These are phyloP conservation scores for Graphilbum sp. DNA, from an alignment of 2,329 filamentous ascomycete species.

Conservation along the genomic window DNA sequence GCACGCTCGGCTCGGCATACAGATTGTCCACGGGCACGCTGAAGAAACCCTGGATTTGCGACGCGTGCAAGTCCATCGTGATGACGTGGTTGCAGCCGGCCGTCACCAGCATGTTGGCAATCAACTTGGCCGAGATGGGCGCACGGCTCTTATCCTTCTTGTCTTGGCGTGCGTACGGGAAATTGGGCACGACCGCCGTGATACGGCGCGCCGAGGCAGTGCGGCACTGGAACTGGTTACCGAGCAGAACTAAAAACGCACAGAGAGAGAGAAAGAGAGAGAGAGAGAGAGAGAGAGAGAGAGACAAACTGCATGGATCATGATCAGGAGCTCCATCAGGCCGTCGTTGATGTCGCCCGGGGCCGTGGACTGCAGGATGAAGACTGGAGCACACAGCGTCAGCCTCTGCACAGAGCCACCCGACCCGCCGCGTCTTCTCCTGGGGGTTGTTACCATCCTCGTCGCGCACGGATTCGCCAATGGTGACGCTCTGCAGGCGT, in stretches of 20 bases:
- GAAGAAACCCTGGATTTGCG: constrained; percentile 55
- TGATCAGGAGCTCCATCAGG: constrained; percentile 94
- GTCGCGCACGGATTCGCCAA: constrained; percentile 89
- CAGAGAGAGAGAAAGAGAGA: neutral
- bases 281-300: neutral
- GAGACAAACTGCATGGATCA: constrained; percentile 58
- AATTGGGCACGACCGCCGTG: constrained; percentile 46
- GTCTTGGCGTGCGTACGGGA: constrained; percentile 90
- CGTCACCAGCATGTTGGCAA: constrained; percentile 94
- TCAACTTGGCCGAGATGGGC: constrained; percentile 90
- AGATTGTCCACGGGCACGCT: constrained; percentile 66
- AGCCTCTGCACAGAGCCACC: neutral
- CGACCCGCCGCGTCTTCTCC: neutral
- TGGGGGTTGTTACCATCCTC: constrained; percentile 51
- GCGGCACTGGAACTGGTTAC: too few relatives aligned
- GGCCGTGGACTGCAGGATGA: constrained; percentile 88
- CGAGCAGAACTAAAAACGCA: neutral
- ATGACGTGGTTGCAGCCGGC: constrained; percentile 58
- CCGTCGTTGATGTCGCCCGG: constrained; percentile 96
- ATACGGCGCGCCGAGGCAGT: constrained; percentile 12
- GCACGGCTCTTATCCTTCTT: constrained; percentile 60
- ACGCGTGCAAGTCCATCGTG: constrained; percentile 64
- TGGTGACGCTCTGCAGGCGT: constrained; percentile 50
- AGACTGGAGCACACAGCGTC: constrained; percentile 27
- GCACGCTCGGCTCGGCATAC: constrained; percentile 83